Conservation (phyloP, 129 eudicot genomes). For the Erigeron canadensis region DNA sequence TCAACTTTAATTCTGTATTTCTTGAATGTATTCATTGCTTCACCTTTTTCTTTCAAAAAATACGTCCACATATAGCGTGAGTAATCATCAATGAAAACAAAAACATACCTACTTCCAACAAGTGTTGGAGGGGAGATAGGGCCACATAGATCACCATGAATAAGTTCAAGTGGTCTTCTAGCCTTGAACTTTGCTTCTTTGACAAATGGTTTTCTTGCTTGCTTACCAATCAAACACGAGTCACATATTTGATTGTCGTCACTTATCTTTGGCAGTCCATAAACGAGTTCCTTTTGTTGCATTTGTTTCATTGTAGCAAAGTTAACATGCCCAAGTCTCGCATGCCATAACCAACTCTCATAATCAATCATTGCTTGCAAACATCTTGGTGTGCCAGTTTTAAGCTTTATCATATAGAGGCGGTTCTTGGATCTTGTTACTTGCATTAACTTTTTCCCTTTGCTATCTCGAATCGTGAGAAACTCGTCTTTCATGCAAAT, state of each 20-base stretch:
- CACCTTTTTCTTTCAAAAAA: too few species aligned
- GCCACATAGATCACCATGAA: too few species aligned
- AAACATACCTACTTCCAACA: too few species aligned
- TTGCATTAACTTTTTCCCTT: background rate
- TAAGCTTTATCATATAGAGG: background rate
- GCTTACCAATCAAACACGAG: background rate
- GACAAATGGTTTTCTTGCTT: background rate
- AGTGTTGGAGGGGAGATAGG: too few species aligned
- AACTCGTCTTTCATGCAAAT: background rate
- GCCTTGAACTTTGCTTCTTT: too few species aligned
- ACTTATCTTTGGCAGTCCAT: background rate
- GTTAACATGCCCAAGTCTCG: background rate
- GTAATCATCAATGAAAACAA: too few species aligned
- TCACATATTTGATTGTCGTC: background rate
- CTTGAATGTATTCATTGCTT: too few species aligned
- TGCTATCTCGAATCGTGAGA: background rate
- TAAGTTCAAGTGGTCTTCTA: too few species aligned
- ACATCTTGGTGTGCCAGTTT: background rate
- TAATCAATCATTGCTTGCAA: background rate
- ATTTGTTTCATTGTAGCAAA: background rate
- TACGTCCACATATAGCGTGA: too few species aligned
- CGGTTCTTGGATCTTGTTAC: background rate
- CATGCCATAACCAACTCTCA: slow-evolving; percentile 4
- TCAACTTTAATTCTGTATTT: too few species aligned
- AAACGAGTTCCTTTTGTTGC: background rate